These are phyloP conservation scores for Trypanosoma scelopori DNA, from an alignment of 208 protist species.

Conservation along the genomic window DNA sequence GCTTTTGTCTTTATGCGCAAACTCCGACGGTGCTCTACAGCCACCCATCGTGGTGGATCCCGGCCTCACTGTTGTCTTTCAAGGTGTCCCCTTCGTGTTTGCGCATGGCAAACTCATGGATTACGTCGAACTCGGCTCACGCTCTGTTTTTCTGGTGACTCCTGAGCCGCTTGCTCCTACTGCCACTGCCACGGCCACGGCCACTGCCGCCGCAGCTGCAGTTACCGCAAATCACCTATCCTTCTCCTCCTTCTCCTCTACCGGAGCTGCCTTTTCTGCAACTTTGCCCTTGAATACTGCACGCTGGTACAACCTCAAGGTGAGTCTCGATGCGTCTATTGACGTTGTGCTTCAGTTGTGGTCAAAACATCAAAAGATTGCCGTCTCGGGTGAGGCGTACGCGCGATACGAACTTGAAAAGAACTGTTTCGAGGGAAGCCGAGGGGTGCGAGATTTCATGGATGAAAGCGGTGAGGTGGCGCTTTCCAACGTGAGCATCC, in stretches of 20 bases:
- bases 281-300: neutral
- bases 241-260: neutral
- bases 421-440: conserved; percentile 22
- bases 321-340: conserved; percentile 20
- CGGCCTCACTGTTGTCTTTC: conserved; percentile 40
- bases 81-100: conserved; percentile 36
- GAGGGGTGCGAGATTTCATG: conserved; percentile 27
- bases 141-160: conserved; percentile 36
- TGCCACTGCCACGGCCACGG: neutral
- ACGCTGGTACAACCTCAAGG: conserved; percentile 29
- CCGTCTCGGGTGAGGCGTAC: conserved; percentile 19
- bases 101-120: conserved; percentile 14
- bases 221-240: neutral
- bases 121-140: conserved; percentile 33
- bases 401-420: conserved; percentile 32
- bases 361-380: conserved; percentile 31
- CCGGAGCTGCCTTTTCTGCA: neutral
- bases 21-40: conserved; percentile 16
- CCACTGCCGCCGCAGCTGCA: neutral
- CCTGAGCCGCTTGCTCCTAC: neutral
- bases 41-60: conserved; percentile 41
- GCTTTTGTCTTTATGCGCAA: conserved; percentile 29
- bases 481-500: conserved; percentile 31
- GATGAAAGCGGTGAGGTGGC: conserved; percentile 37
- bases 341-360: conserved; percentile 25